phyloP scores from a whole-genome alignment of 2,329 filamentous ascomycete species.

The Neurospora crassa region DNA sequence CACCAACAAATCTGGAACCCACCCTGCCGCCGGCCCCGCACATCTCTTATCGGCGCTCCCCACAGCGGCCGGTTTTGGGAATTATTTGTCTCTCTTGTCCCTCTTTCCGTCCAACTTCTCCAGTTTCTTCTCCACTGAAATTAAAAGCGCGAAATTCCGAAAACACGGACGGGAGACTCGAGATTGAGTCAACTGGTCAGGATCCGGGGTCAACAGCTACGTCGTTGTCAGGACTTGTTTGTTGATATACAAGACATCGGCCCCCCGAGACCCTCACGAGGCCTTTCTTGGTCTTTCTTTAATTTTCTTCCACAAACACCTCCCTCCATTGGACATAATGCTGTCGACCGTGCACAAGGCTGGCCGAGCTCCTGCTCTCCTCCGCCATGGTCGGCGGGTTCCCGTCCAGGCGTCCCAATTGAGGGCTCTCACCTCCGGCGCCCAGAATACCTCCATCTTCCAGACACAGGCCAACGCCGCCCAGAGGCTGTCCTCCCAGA shows the following conservation, averaged over 20 bases:
- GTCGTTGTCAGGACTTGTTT: not conserved
- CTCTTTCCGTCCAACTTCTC: conserved; percentile 6
- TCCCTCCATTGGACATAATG: conserved; percentile 14
- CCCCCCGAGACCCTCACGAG: conserved; percentile 8
- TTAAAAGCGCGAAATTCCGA: conserved; percentile 1
- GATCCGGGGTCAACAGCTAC: not conserved
- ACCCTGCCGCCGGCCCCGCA: not conserved
- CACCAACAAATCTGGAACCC: not conserved
- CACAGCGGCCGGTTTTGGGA: conserved; percentile 9
- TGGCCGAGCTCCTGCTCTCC: conserved; percentile 47
- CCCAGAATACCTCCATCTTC: conserved; percentile 25
- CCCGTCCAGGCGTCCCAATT: conserved; percentile 35
- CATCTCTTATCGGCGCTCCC: conserved; percentile 9
- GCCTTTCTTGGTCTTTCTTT: not conserved
- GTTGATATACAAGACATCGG: conserved; percentile 11
- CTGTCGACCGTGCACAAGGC: conserved; percentile 32
- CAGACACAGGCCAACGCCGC: conserved; percentile 24
- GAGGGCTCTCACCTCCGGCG: conserved; percentile 29
- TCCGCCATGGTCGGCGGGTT: conserved; percentile 44
- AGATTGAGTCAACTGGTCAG: conserved; percentile 14
- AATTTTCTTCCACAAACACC: conserved; percentile 3
- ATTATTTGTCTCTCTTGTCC: conserved; percentile 13
- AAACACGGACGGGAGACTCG: conserved; percentile 6
- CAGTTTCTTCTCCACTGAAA: not conserved
- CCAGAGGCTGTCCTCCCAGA: conserved; percentile 25